Base-by-base conservation (phyloP, 2,329 filamentous ascomycete genomes). In the Colletotrichum camelliae region DNA sequence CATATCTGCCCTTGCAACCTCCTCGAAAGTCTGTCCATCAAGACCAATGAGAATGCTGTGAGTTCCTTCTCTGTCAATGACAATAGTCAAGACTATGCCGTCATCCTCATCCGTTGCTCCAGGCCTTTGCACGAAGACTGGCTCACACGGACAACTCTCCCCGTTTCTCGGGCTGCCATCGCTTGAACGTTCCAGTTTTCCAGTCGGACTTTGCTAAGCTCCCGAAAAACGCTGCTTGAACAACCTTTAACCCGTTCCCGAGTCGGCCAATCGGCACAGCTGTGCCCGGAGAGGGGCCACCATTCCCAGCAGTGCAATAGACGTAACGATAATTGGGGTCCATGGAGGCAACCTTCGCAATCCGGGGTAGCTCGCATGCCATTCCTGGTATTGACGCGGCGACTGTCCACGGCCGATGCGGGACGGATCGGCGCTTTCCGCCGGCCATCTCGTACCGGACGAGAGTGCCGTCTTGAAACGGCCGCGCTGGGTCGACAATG, bases 131-230 rank as follows among this genome's bases (percentile, higher is more conserved):
- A 79, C 61, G 29, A 79, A 79, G n/a, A 78, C 48, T 15, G 77
- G 72, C 62, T 79, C 78, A 58, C 75, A 78, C 3, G 83, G 83
- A 33, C 82, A 84, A 13, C 71, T 78, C 67, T 81, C 80, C 9
- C 81, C 78, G 18, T 76, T 76, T 67, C 5, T 58, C 39, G 3
- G 77, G 77, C 57, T 76, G 70, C 77, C 78, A 78, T 18, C 67
- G 29, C 37, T 74, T 66, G 62, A 77, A 76, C 1, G 68, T 76
- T 12, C 77, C 77, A 27, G 77, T 78, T 70, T 69, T 29, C 78
- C 75, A 78, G 72, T 78, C 75, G 18, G 75, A 76, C 65, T 79
- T 79, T 66, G 65, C 72, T 33, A 79, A 64, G 35, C 70, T 76
- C 16, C 73, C 68, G 57, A 77, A 76, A 67, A 79, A 76, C 7